Evolutionary conservation across 306 rosid species (phyloP), one percentile per base, ranked within the genome.

Genomic region (Sicyos edulis): DNA sequence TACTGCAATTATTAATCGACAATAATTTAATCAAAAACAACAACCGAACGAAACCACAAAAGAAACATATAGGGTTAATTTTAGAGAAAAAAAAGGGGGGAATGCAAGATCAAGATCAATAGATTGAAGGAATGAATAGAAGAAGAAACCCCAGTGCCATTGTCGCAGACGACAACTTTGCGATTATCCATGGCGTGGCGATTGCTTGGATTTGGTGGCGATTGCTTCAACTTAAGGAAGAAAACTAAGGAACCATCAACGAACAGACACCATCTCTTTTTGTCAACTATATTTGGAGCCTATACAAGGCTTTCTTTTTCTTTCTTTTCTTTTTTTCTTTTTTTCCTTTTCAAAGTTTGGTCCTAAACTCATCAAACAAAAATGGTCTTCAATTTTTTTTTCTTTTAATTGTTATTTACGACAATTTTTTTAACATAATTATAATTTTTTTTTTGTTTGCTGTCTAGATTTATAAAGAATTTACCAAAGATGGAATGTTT

Each of bases 121-220:
- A 44, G 71, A 0, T 65, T 19, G 71, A 10, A 49, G 17, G 7
- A 51, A 10, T 10, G 10, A 34, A 50, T 34, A 7, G 29, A 29
- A 56, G 78, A 64, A 53, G 47, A 42, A 42, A 93, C 96, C 76
- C 97, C 99, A 42, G 99, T 93, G 85, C 99, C 99, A 77, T 93
- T 93, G 84, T 93, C 97, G 78, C 99, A 93, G 67, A 93, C 97
- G 85, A 93, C 89, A 77, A 93, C 88, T 55, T 89, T 91, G 79
- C 78, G 83, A 79, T 76, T 91, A 75, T 89, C 96, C 99, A 93
- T 93, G 56, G 0, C 62, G 70, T 13, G 59, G 37, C 37, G 37
- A 2, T 32, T n/a, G n/a, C n/a, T n/a, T n/a, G 7, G 52, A 19
- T 17, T 45, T 44, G 54, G 55, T 45, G 50, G 56, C 16, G 61